A percentile compares a stretch with the other conserved stretches of the same genome.
Conservation (phyloP, 768 basidiomycete species). For the Lactarius pseudohatsudake region DNA sequence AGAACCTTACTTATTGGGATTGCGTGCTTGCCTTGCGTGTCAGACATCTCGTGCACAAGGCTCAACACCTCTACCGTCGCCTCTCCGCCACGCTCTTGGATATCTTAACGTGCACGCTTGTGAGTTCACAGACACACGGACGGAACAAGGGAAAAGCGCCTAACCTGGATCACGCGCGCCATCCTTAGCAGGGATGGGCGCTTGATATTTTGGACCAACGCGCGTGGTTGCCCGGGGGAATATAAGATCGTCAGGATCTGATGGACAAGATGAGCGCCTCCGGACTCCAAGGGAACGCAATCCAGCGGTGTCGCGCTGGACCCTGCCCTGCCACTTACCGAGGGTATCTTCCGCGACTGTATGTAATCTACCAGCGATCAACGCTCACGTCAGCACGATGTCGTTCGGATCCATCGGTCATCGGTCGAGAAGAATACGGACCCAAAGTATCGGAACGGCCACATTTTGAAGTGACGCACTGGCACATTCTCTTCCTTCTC, state of each 20-base stretch:
- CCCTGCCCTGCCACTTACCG: constrained; percentile 48
- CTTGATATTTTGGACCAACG: constrained; percentile 87
- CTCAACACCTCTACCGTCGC: constrained; percentile 73
- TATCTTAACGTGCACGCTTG: constrained; percentile 21
- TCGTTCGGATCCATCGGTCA: background rate
- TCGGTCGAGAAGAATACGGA: constrained; percentile 39
- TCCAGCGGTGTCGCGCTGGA: background rate
- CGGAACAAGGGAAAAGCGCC: background rate
- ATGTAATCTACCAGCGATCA: constrained; percentile 57
- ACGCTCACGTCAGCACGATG: constrained; percentile 24
- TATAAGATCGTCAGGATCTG: constrained; percentile 95
- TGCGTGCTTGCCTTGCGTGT: constrained; percentile 55
- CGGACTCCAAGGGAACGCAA: constrained; percentile 3
- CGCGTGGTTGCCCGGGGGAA: constrained; percentile 92
- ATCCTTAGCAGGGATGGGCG: constrained; percentile 46
- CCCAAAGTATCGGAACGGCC: constrained; percentile 98
- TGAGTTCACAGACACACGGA: background rate
- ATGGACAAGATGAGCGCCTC: constrained; percentile 19
- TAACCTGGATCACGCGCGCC: constrained; percentile 34
- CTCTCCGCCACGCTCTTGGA: constrained; percentile 66
- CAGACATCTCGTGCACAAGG: constrained; percentile 59
- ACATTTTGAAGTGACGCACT: constrained; percentile 86
- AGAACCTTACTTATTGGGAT: constrained; percentile 19
- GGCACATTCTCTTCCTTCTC: constrained; percentile 76
- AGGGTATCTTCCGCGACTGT: constrained; percentile 91